Conservation (phyloP, 1,284 basidiomycete species). For the Athelia sp. region DNA sequence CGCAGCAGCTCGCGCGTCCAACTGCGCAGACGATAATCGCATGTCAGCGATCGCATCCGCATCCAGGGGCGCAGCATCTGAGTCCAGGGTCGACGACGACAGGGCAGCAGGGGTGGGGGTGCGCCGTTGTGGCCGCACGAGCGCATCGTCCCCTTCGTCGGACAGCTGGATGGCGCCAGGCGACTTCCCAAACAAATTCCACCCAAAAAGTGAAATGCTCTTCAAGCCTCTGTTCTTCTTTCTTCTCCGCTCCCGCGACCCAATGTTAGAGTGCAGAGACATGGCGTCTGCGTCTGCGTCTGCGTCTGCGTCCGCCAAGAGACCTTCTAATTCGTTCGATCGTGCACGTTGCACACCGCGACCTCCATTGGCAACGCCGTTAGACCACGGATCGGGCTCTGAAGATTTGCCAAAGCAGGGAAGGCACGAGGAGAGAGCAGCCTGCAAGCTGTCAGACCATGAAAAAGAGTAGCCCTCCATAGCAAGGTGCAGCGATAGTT, state of each 20-base stretch:
- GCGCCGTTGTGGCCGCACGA: not conserved
- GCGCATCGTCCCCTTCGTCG: conserved; percentile 44
- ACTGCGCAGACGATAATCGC: not conserved
- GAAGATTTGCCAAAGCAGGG: conserved; percentile 40
- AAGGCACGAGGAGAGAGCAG: conserved; percentile 53
- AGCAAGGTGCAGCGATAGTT: too few relatives aligned
- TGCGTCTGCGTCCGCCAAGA: conserved; percentile 37
- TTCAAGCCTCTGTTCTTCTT: conserved; percentile 26
- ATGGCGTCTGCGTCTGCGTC: conserved; percentile 36
- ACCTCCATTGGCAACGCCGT: conserved; percentile 26
- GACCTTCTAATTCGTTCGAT: conserved; percentile 55
- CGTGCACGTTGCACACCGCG: conserved; percentile 33
- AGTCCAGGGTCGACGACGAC: not conserved
- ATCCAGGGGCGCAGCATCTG: not conserved
- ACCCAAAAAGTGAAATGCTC: conserved; percentile 56
- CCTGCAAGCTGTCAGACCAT: conserved; percentile 54
- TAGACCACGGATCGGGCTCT: conserved; percentile 17
- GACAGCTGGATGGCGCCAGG: conserved; percentile 44
- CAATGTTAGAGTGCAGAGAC: conserved; percentile 63
- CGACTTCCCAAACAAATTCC: conserved; percentile 54
- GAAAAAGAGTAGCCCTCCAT: conserved; percentile 37
- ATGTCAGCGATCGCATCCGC: not conserved
- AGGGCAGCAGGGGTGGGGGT: not conserved
- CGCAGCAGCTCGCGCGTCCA: not conserved
- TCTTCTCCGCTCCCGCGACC: conserved; percentile 29